Evolutionary conservation across 2,329 filamentous ascomycete species (phyloP).

Genomic region (Xylariaceae sp.): DNA sequence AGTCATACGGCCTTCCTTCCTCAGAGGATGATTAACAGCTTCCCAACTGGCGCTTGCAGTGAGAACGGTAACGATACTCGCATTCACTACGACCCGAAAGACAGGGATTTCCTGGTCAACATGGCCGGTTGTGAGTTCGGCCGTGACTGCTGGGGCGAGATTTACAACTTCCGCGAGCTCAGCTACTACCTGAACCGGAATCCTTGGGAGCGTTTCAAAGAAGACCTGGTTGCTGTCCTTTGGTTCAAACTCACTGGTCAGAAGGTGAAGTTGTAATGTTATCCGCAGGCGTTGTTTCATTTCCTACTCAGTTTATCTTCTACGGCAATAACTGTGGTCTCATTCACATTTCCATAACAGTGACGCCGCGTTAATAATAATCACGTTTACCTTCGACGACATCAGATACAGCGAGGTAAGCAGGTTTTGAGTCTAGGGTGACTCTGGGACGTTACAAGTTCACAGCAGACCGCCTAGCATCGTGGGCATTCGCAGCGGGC

Average conservation of each 20-base stretch:
- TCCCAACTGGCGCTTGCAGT: conserved; percentile 82
- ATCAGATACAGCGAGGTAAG: not conserved
- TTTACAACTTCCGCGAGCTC: conserved; percentile 89
- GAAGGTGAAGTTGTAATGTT: conserved; percentile 49
- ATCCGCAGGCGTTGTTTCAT: not conserved
- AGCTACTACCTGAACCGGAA: conserved; percentile 86
- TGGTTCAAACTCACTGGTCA: conserved; percentile 61
- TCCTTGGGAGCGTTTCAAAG: conserved; percentile 71
- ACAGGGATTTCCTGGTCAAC: conserved; percentile 91
- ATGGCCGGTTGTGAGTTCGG: conserved; percentile 99
- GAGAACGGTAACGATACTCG: conserved; percentile 67
- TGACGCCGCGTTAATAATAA: not conserved
- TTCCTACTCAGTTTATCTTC: not conserved
- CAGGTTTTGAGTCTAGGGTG: not conserved
- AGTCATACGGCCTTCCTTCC: conserved; percentile 83
- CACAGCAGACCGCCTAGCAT: not conserved
- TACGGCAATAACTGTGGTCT: not conserved
- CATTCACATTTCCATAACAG: not conserved
- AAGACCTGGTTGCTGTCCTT: conserved; percentile 55
- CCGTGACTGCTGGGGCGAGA: conserved; percentile 94
- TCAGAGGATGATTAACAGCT: conserved; percentile 90
- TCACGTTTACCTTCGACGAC: not conserved
- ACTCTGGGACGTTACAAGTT: not conserved
- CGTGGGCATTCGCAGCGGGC: not conserved
- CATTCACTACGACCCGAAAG: conserved; percentile 80